Conservation (phyloP, 257 asterid species). For the Fraxinus quadrangulata region DNA sequence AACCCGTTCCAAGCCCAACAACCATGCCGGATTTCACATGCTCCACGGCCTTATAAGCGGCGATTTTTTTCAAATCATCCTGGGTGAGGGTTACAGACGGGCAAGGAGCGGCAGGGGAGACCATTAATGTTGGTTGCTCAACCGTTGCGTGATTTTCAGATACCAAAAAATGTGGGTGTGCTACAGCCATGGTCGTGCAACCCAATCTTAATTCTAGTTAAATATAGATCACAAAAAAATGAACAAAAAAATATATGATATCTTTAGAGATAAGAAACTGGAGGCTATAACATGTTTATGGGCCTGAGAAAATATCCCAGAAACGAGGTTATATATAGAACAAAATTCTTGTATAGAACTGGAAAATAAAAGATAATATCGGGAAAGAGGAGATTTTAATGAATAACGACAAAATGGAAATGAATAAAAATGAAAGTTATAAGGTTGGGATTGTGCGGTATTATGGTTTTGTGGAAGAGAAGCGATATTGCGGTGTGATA, state of each 20-base stretch:
- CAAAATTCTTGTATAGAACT: background rate
- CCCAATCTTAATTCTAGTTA: background rate
- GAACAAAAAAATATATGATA: background rate
- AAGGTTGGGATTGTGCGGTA: background rate
- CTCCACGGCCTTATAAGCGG: conserved; percentile 67
- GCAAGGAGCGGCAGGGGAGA: conserved; percentile 33
- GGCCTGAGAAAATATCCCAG: background rate
- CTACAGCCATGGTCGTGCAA: conserved; percentile 48
- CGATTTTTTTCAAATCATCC: conserved; percentile 62
- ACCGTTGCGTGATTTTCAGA: conserved; percentile 34
- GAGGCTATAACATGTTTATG: conserved; percentile 6
- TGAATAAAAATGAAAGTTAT: background rate
- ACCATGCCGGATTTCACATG: conserved; percentile 68
- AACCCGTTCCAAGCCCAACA: conserved; percentile 61
- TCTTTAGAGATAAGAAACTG: background rate
- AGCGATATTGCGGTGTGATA: background rate
- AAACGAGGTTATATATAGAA: background rate
- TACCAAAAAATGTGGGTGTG: conserved; percentile 41
- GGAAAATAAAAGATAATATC: background rate
- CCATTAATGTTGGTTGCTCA: conserved; percentile 39
- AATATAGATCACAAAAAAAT: background rate
- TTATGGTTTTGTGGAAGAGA: background rate
- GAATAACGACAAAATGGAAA: background rate
- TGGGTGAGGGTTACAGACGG: conserved; percentile 43
- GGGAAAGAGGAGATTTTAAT: background rate